Evolutionary conservation across 177 flowering plant species (phyloP).

Genomic region (Telopea speciosissima): DNA sequence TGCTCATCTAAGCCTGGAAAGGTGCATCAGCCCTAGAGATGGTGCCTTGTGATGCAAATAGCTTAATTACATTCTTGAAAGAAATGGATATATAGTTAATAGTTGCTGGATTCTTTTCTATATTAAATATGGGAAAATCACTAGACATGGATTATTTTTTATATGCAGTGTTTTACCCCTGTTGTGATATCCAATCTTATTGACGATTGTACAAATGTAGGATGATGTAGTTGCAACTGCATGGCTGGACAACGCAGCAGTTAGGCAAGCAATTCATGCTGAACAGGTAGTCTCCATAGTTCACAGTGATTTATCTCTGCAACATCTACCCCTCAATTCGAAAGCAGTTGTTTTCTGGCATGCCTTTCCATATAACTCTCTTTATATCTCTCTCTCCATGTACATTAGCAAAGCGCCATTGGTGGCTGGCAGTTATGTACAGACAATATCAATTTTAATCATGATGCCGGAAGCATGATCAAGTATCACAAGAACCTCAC

Average conservation of each 20-base stretch:
- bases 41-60: too few species aligned
- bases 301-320: neutral
- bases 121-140: too few species aligned
- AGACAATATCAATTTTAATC: constrained; percentile 31
- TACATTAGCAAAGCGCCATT: constrained; percentile 29
- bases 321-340: neutral
- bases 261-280: constrained; percentile 86
- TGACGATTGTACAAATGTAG: constrained; percentile 26
- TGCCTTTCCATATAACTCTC: neutral
- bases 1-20: too few species aligned
- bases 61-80: too few species aligned
- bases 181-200: neutral
- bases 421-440: constrained; percentile 76
- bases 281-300: constrained; percentile 34
- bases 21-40: too few species aligned
- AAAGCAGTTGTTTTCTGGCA: constrained; percentile 6
- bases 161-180: neutral
- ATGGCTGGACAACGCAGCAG: constrained; percentile 75
- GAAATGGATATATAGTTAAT: too few species aligned
- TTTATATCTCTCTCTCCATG: neutral
- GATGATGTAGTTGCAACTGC: constrained; percentile 70
- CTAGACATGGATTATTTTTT: neutral
- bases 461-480: constrained; percentile 92
- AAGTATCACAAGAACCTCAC: constrained; percentile 75
- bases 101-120: too few species aligned